Evolutionary conservation across 768 basidiomycete genomes (phyloP).

Genomic region (Pulveroboletus frians): DNA sequence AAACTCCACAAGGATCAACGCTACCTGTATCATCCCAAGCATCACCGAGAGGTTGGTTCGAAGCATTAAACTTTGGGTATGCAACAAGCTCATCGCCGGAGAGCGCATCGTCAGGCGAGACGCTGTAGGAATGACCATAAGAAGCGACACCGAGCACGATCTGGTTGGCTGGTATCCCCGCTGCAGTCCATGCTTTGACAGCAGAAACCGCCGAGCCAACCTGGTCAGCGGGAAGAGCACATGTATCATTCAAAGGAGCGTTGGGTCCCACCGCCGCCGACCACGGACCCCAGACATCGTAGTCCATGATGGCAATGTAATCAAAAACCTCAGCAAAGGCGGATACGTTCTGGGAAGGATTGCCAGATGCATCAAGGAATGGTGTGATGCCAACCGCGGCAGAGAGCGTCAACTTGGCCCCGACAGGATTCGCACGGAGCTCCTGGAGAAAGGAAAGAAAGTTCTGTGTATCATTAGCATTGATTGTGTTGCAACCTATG

Average conservation of each 20-base stretch:
- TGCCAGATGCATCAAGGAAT: conserved; percentile 55
- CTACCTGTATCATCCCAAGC: conserved; percentile 47
- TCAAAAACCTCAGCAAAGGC: conserved; percentile 67
- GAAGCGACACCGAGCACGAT: conserved; percentile 79
- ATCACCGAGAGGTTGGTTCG: conserved; percentile 48
- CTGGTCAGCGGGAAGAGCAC: conserved; percentile 53
- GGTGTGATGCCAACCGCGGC: conserved; percentile 64
- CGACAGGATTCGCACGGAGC: conserved; percentile 51
- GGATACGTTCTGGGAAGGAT: conserved; percentile 63
- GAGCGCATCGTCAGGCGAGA: conserved; percentile 36
- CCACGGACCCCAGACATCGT: conserved; percentile 56
- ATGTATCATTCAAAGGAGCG: conserved; percentile 75
- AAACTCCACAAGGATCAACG: conserved; percentile 50
- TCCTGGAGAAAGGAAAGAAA: conserved; percentile 71
- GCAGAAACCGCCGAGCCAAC: conserved; percentile 72
- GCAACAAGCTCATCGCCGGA: conserved; percentile 35
- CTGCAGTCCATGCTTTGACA: conserved; percentile 64
- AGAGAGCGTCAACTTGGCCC: conserved; percentile 56
- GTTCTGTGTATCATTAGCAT: conserved; percentile 60
- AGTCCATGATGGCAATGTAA: conserved; percentile 61
- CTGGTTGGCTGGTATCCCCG: conserved; percentile 64
- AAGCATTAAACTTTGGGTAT: conserved; percentile 47
- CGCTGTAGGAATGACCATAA: conserved; percentile 73
- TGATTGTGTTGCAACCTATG: conserved; percentile 62
- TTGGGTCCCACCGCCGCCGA: conserved; percentile 64